A percentile compares a stretch with the other conserved stretches of the same genome.
These are phyloP conservation scores for Auriscalpium orientale DNA, from an alignment of 768 basidiomycete genomes.

Conservation along the genomic window DNA sequence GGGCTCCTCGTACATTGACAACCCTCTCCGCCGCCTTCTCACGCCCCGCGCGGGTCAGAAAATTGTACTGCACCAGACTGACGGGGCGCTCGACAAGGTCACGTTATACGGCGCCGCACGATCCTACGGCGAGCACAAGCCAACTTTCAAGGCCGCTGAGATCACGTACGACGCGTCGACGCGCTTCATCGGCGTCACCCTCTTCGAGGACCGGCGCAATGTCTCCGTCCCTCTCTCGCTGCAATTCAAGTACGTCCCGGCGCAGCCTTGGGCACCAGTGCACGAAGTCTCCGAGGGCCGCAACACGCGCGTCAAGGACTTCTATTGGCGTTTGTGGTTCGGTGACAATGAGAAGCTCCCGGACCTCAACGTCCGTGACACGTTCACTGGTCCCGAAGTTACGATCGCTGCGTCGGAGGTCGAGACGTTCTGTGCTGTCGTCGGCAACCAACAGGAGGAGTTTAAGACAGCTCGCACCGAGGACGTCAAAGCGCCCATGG, in stretches of 20 bases:
- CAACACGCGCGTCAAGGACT: constrained; percentile 88
- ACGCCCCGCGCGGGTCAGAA: constrained; percentile 75
- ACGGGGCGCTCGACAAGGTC: constrained; percentile 47
- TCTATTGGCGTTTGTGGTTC: constrained; percentile 99
- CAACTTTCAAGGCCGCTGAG: constrained; percentile 77
- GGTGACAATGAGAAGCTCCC: constrained; percentile 78
- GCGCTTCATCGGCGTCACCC: constrained; percentile 56
- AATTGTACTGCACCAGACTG: constrained; percentile 47
- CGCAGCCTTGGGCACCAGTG: constrained; percentile 85
- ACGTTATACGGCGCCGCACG: constrained; percentile 72
- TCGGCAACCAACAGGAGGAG: constrained; percentile 87
- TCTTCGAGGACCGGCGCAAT: constrained; percentile 78
- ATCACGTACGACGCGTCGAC: constrained; percentile 49
- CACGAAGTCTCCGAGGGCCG: constrained; percentile 81
- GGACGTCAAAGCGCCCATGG: constrained; percentile 87
- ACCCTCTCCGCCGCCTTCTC: constrained; percentile 83
- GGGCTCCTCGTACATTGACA: constrained; percentile 78
- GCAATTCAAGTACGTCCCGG: constrained; percentile 80
- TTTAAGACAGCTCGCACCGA: constrained; percentile 75
- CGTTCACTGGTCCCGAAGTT: constrained; percentile 82
- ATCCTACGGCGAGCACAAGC: constrained; percentile 65
- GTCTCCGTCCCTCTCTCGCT: constrained; percentile 74
- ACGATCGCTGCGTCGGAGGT: constrained; percentile 69
- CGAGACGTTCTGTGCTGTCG: constrained; percentile 85
- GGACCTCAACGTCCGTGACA: constrained; percentile 70